Conservation (phyloP, 805 yeast species). For the Phaffomyces antillensis region DNA sequence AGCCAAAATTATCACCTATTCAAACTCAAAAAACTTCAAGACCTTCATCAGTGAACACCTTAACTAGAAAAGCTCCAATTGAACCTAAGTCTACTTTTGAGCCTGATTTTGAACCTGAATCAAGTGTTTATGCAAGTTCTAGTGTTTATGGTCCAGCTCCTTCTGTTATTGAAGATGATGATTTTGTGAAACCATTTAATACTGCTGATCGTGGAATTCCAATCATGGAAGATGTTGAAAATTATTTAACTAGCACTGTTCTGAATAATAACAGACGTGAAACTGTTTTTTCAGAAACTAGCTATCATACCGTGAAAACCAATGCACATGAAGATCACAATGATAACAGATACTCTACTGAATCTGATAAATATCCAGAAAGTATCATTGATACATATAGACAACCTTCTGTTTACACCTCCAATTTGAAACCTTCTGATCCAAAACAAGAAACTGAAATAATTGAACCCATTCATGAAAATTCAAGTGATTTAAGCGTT, state of each 20-base stretch:
- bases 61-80: slow-evolving; percentile 10
- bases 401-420: slow-evolving; percentile 6
- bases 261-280: not conserved
- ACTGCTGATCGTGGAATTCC: not conserved
- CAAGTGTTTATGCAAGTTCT: slow-evolving; percentile 14
- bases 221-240: slow-evolving; percentile 10
- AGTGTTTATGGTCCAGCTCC: slow-evolving; percentile 19
- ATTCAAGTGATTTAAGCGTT: not conserved
- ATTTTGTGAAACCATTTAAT: not conserved
- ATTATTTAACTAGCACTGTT: not conserved
- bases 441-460: no score
- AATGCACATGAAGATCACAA: not conserved
- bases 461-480: not conserved
- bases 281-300: slow-evolving; percentile 2
- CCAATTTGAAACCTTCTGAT: slow-evolving; percentile 6
- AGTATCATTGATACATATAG: slow-evolving; percentile 21
- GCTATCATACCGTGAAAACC: slow-evolving; percentile 1
- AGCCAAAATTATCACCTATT: slow-evolving; percentile 4
- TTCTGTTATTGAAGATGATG: slow-evolving; percentile 1
- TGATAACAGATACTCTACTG: not conserved
- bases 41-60: not conserved
- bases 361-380: slow-evolving; percentile 13
- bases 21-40: not conserved
- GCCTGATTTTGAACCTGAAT: not conserved
- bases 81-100: not conserved